Evolutionary conservation across 2,329 filamentous ascomycete genomes (phyloP).

Genomic region (Zasmidium angulare): DNA sequence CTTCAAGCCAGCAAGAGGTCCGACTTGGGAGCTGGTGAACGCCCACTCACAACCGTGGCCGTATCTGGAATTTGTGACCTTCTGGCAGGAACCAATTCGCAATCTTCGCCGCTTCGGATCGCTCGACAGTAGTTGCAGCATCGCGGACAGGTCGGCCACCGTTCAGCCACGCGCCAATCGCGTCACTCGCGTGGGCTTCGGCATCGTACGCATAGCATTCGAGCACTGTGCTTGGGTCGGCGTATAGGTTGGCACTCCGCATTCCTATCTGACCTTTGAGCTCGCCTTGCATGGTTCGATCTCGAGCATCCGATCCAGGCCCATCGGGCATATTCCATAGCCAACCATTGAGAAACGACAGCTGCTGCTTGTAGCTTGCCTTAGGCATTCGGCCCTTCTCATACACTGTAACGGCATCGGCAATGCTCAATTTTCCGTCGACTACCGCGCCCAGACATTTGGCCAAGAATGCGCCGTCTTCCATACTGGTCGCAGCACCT

Average conservation of each 20-base stretch:
- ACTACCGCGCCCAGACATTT: constrained; percentile 39
- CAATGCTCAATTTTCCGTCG: constrained; percentile 34
- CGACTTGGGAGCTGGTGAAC: too few species aligned
- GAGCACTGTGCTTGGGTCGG: constrained; percentile 39
- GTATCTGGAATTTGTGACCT: constrained; percentile 21
- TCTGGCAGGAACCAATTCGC: constrained; percentile 38
- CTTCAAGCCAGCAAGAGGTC: too few species aligned
- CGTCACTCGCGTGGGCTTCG: constrained; percentile 38
- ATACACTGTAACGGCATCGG: constrained; percentile 40
- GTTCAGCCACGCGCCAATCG: constrained; percentile 31
- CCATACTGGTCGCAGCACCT: constrained; percentile 20
- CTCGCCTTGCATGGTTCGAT: constrained; percentile 39
- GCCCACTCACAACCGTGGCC: constrained; percentile 6
- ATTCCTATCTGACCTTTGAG: constrained; percentile 37
- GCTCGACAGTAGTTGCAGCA: constrained; percentile 33
- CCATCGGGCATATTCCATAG: constrained; percentile 39
- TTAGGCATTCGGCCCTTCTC: constrained; percentile 46
- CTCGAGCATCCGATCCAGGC: constrained; percentile 36
- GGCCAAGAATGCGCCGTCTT: constrained; percentile 38
- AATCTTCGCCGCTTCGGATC: constrained; percentile 32
- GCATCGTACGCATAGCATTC: constrained; percentile 44
- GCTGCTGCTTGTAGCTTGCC: constrained; percentile 44
- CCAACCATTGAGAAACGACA: constrained; percentile 41
- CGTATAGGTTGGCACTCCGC: constrained; percentile 43
- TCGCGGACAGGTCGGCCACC: constrained; percentile 27